These are phyloP conservation scores for Flammula alnicola DNA, from an alignment of 1,284 basidiomycete species.

Conservation along the genomic window DNA sequence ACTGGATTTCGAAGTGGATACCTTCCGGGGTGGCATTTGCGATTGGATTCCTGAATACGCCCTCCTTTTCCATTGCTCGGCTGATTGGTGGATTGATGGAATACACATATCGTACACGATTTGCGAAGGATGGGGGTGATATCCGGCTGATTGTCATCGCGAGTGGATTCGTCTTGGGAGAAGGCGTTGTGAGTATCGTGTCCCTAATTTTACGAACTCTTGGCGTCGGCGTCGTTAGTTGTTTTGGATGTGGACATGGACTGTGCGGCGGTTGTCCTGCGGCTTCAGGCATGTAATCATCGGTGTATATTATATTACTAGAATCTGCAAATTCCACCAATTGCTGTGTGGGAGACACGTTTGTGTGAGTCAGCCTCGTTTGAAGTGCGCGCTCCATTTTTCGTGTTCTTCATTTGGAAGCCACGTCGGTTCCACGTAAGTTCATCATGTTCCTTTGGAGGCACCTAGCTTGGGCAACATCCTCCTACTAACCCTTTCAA, in stretches of 20 bases:
- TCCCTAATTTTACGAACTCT: constrained; percentile 76
- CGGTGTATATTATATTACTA: background rate
- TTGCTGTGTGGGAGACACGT: too few relatives aligned
- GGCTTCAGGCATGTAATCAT: constrained; percentile 7
- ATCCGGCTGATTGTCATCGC: constrained; percentile 88
- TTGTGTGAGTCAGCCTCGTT: background rate
- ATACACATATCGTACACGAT: constrained; percentile 62
- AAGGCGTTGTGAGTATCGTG: constrained; percentile 88
- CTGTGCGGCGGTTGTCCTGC: constrained; percentile 71
- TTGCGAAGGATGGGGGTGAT: constrained; percentile 54
- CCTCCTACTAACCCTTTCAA: background rate
- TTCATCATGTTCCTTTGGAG: background rate
- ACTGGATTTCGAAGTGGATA: constrained; percentile 70
- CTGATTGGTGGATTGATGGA: constrained; percentile 89
- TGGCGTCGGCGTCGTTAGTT: constrained; percentile 79
- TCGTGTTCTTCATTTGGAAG: constrained; percentile 11
- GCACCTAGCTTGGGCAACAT: background rate
- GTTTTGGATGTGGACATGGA: constrained; percentile 82
- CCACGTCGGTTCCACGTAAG: constrained; percentile 39
- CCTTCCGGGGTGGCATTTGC: constrained; percentile 91
- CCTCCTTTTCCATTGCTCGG: constrained; percentile 92
- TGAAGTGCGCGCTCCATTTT: background rate
- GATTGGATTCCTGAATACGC: constrained; percentile 93
- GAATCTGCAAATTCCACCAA: too few relatives aligned
- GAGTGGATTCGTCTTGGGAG: constrained; percentile 94